Evolutionary conservation across 2,329 filamentous ascomycete species (phyloP), one percentile per base, ranked within the genome.

Genomic region (Cercospora zeina): DNA sequence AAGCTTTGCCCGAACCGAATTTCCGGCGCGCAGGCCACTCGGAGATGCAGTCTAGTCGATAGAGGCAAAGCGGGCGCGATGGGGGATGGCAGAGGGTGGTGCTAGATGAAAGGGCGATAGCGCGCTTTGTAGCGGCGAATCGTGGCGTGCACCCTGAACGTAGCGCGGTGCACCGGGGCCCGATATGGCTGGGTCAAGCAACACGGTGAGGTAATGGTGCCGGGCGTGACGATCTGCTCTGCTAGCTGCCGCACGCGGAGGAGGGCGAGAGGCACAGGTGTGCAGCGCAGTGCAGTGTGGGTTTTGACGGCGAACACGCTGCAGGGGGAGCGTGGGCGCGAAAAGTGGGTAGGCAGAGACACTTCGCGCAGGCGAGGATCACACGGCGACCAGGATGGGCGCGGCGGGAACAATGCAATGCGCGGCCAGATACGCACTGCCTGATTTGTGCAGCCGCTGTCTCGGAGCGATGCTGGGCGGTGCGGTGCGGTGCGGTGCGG

Each of bases 71-170:
- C 62, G 45, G 64, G 65, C 63, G 68, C 62, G 59, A 61, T 59
- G 58, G 66, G 62, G 62, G 62, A 60, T 62, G 64, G 64, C 62
- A 64, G 60, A 57, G 50, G 54, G 58, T 55, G 54, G 65, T 65
- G 68, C 69, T 71, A 71, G 69, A 49, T 63, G 55, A 58, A 67
- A 67, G 67, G 62, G 54, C 66, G 59, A 68, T 70, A 70, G 70
- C 66, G 68, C 63, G 64, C 58, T 61, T 68, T 69, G 66, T 64
- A 65, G 63, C 58, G 65, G 64, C 64, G 69, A 69, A 69, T 67
- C 62, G 75, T 70, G 69, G 70, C 73, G 72, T 66, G 67, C 71
- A 70, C 73, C 74, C 71, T 72, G 73, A 70, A 71, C 74, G 70
- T 72, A 72, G 71, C 69, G 73, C 71, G 65, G 68, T 57, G 54